Base-by-base conservation (phyloP, 164 flowering plant genomes). In the Pachysandra terminalis region DNA sequence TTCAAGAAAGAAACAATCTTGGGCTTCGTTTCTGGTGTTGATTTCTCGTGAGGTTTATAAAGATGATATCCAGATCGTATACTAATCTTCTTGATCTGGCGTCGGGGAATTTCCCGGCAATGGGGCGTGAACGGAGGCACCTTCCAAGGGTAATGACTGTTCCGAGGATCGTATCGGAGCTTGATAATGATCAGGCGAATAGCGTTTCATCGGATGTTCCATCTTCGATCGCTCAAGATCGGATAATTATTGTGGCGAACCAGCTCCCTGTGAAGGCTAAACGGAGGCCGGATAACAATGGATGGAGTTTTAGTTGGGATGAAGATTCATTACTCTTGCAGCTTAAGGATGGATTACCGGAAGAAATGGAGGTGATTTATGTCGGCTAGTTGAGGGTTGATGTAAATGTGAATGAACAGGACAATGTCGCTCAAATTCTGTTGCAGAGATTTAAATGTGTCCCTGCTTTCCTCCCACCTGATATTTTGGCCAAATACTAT, bases 251-350 rank as follows among this genome's bases (percentile, higher is more conserved):
- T 28, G 95, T 89, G 1, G 90, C 87, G 1, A 87, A 89, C 74
- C 91, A 87, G 75, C 80, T 89, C 0, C 95, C 95, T 1, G 80
- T 89, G 19, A 84, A 81, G 69, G 88, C 91, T 3, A 83, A 80
- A 74, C 77, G 87, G 32, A 77, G 87, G 14, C 83, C 84, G 0
- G 90, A 89, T 71, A 83, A 82, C 54, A 84, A 77, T 68, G 87
- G 90, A 7, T 89, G 95, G 90, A 77, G 82, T 51, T 89, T 89
- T 74, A 86, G 91, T 66, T 89, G 95, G 95, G 89, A 89, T 45
- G 91, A 89, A 66, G 91, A 89, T 55, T 86, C 91, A 0, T 77
- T 89, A 81, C 68, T 86, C 2, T 72, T 87, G 65, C 95, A 89
- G 73, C 69, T 86, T 6, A 89, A 87, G 72, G 95, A 89, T 70